These are phyloP conservation scores for Rugonectria rugulosa DNA, from an alignment of 2,329 filamentous ascomycete species.

Conservation along the genomic window DNA sequence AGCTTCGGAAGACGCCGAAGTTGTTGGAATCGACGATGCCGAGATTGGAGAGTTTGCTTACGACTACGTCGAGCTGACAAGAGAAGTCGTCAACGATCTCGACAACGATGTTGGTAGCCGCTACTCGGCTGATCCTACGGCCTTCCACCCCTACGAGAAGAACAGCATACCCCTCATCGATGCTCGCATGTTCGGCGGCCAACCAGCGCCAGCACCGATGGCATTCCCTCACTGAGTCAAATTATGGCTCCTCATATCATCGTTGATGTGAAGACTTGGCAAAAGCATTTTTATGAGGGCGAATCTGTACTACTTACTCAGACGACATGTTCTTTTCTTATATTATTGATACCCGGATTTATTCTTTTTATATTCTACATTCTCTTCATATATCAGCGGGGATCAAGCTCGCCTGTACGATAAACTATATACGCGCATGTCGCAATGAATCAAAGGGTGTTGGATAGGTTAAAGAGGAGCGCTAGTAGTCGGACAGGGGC, in stretches of 20 bases:
- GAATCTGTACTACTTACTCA: slow-evolving; percentile 31
- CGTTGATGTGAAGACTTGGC: too few relatives aligned
- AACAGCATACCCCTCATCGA: slow-evolving; percentile 58
- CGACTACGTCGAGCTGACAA: slow-evolving; percentile 85
- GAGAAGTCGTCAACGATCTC: slow-evolving; percentile 59
- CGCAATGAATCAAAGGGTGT: slow-evolving; percentile 5
- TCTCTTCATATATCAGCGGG: neutral
- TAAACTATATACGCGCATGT: slow-evolving; percentile 7
- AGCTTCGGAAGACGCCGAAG: slow-evolving; percentile 78
- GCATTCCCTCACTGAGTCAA: slow-evolving; percentile 32
- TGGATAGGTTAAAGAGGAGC: too few relatives aligned
- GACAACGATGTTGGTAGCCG: slow-evolving; percentile 54
- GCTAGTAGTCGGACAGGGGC: too few relatives aligned
- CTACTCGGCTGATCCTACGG: slow-evolving; percentile 51
- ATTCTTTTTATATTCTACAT: slow-evolving; percentile 5
- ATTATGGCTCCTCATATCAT: too few relatives aligned
- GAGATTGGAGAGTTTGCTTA: slow-evolving; percentile 97
- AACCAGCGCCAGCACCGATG: slow-evolving; percentile 34
- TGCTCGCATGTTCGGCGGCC: slow-evolving; percentile 48
- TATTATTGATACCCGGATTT: slow-evolving; percentile 40
- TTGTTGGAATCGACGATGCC: slow-evolving; percentile 85
- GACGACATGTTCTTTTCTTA: slow-evolving; percentile 33
- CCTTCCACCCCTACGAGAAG: slow-evolving; percentile 56
- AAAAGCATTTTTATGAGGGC: too few relatives aligned
- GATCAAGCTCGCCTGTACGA: slow-evolving; percentile 25